phyloP scores from a whole-genome alignment of 306 rosid species.

The Vachellia collinsii region DNA sequence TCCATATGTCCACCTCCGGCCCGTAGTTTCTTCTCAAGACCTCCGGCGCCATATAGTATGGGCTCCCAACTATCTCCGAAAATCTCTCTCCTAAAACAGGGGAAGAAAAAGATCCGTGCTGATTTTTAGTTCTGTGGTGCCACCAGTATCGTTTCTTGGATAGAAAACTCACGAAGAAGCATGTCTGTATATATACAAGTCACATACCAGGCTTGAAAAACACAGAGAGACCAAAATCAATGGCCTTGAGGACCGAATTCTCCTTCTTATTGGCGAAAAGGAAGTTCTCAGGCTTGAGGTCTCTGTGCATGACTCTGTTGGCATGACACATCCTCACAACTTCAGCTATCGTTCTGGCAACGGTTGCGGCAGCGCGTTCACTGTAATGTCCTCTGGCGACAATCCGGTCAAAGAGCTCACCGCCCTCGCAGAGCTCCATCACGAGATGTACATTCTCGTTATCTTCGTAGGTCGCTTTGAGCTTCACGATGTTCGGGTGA shows the following conservation, averaged over 20 bases:
- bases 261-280: conserved; percentile 72
- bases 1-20: conserved; percentile 85
- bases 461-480: conserved; percentile 72
- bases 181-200: too few relatives aligned
- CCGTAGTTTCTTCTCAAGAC: conserved; percentile 76
- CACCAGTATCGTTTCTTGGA: neutral
- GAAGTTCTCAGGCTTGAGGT: conserved; percentile 80
- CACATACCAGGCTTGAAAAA: conserved; percentile 69
- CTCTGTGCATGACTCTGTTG: conserved; percentile 80
- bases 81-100: conserved; percentile 58
- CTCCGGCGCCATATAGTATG: conserved; percentile 90
- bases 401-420: conserved; percentile 71
- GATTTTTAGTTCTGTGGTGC: neutral
- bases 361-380: conserved; percentile 68
- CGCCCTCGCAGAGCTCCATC: conserved; percentile 84
- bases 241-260: conserved; percentile 73
- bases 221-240: conserved; percentile 74
- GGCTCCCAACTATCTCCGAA: conserved; percentile 80
- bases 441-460: conserved; percentile 72
- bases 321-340: conserved; percentile 81
- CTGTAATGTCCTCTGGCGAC: conserved; percentile 74
- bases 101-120: neutral
- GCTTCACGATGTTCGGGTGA: conserved; percentile 73
- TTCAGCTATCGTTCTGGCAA: conserved; percentile 63
- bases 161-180: too few relatives aligned